Percentiles rank a stretch among this genome's conserved stretches.
These are phyloP conservation scores for Pythium myriotylum DNA, from an alignment of 352 stramenopile species.

Conservation along the genomic window DNA sequence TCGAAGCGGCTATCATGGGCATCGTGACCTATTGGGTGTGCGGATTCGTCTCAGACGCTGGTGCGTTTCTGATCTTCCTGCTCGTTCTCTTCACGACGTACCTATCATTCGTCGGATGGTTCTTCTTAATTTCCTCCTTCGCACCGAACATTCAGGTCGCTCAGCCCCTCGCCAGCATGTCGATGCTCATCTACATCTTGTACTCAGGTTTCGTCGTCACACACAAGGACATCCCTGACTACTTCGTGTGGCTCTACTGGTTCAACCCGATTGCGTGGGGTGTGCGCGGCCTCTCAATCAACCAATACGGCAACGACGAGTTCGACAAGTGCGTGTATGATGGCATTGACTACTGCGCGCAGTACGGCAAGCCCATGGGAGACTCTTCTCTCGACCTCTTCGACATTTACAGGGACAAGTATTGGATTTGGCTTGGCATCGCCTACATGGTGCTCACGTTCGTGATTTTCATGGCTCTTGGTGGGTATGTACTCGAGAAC, in stretches of 20 bases:
- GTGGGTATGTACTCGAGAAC: constrained; percentile 28
- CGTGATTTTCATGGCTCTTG: constrained; percentile 24
- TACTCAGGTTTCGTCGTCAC: constrained; percentile 40
- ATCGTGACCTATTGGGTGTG: constrained; percentile 74
- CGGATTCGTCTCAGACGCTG: constrained; percentile 40
- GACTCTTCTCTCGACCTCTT: constrained; percentile 23
- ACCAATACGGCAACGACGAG: constrained; percentile 25
- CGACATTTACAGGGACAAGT: constrained; percentile 15
- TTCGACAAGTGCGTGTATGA: constrained; percentile 19
- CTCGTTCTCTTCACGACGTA: constrained; percentile 52
- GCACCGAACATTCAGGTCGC: constrained; percentile 26
- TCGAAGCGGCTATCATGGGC: constrained; percentile 66
- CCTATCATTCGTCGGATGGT: constrained; percentile 30
- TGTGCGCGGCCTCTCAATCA: constrained; percentile 27
- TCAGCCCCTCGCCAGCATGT: constrained; percentile 25
- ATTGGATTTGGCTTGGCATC: constrained; percentile 25
- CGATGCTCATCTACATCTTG: constrained; percentile 31
- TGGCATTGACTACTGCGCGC: constrained; percentile 26
- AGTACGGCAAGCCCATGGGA: constrained; percentile 22
- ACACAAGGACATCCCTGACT: constrained; percentile 32
- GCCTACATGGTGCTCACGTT: constrained; percentile 22
- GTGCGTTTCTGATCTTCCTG: constrained; percentile 57
- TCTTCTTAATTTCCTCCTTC: constrained; percentile 29
- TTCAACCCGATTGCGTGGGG: constrained; percentile 42
- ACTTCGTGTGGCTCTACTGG: constrained; percentile 46